Conservation (phyloP, 1,284 basidiomycete genomes). For the Trichosporon sp. region DNA sequence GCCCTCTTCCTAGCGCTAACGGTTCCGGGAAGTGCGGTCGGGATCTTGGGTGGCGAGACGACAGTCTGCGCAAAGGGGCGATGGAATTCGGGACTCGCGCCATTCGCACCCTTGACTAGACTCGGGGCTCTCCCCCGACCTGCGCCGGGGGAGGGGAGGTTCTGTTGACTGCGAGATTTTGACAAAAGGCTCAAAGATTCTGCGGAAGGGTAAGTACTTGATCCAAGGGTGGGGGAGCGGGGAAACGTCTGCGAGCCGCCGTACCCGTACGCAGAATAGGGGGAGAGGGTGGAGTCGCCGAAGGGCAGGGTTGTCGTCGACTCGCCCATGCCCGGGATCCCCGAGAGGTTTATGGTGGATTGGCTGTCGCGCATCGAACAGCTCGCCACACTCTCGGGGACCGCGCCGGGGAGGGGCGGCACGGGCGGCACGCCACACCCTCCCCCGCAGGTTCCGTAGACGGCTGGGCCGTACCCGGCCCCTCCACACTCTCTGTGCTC, state of each 20-base stretch:
- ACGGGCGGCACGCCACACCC: not conserved
- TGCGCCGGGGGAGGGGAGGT: not conserved
- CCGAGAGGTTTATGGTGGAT: not conserved
- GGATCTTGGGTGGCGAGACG: conserved; percentile 19
- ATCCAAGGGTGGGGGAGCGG: not conserved
- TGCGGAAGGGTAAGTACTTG: conserved; percentile 6
- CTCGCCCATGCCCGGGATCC: conserved; percentile 2
- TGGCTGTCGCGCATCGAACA: not conserved
- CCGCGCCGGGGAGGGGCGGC: not conserved
- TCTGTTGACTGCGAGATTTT: conserved; percentile 4
- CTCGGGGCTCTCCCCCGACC: conserved; percentile 22
- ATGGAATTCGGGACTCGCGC: conserved; percentile 39
- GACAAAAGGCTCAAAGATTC: conserved; percentile 8
- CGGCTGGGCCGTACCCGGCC: not conserved
- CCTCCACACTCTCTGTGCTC: not conserved
- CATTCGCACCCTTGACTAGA: conserved; percentile 22
- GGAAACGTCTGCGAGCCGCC: conserved; percentile 5
- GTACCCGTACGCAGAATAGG: not conserved
- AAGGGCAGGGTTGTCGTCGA: not conserved
- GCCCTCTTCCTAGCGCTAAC: conserved; percentile 23
- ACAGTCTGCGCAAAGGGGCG: conserved; percentile 43
- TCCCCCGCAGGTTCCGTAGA: not conserved
- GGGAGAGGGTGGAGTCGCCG: not conserved
- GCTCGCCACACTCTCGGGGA: not conserved
- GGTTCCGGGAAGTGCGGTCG: conserved; percentile 18